phyloP scores from a whole-genome alignment of 805 yeast species.

The Sugiyamaella americana region DNA sequence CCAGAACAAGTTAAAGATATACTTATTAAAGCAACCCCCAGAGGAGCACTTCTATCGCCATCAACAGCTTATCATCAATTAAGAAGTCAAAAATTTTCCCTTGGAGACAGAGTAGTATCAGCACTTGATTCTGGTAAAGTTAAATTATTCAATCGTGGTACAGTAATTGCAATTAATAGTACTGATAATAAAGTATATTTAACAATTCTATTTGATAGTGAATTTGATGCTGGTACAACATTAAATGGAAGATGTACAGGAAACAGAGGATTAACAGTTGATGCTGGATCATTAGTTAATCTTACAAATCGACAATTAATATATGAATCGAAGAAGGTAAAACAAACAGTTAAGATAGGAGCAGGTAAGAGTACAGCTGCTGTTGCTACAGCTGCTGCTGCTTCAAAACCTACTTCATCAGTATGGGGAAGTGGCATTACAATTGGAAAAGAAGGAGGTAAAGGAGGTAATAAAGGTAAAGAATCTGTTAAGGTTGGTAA shows the following conservation, averaged over 20 bases:
- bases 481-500: background rate
- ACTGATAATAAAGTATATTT: conserved; percentile 46
- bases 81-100: conserved; percentile 64
- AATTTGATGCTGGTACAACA: conserved; percentile 74
- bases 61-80: conserved; percentile 63
- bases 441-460: background rate
- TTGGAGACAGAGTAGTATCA: conserved; percentile 88
- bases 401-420: background rate
- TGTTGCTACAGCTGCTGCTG: background rate
- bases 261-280: conserved; percentile 79
- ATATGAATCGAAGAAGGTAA: conserved; percentile 40
- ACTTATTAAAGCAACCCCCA: conserved; percentile 75
- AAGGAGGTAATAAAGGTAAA: background rate
- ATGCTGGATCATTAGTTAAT: conserved; percentile 75
- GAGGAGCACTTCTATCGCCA: conserved; percentile 75
- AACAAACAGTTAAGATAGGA: background rate
- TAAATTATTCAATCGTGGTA: conserved; percentile 81
- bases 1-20: conserved; percentile 41
- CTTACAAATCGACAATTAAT: conserved; percentile 67
- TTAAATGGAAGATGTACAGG: conserved; percentile 72
- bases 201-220: conserved; percentile 77
- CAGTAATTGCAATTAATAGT: conserved; percentile 69
- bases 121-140: conserved; percentile 85
- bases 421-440: background rate
- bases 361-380: background rate